Evolutionary conservation across 495 filamentous ascomycete species (phyloP).

Genomic region (Durotheca rogersii): DNA sequence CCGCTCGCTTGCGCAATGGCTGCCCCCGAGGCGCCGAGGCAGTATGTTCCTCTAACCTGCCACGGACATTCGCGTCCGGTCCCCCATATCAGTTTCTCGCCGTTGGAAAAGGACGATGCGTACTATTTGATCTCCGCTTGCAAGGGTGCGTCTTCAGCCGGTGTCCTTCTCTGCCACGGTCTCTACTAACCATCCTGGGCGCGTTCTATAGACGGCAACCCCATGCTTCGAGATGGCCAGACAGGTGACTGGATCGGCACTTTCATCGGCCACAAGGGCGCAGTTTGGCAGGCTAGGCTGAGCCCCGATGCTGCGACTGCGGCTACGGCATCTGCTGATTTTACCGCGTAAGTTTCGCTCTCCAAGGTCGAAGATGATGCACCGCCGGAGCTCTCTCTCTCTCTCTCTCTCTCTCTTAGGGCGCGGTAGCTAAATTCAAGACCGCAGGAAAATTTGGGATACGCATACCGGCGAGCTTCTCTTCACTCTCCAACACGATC

Average conservation of each 20-base stretch:
- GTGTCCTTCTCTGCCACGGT: constrained; percentile 3
- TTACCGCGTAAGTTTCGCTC: constrained; percentile 70
- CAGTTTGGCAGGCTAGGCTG: constrained; percentile 91
- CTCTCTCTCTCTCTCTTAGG: no score
- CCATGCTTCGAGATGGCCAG: constrained; percentile 95
- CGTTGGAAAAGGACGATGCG: constrained; percentile 74
- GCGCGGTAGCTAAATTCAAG: constrained; percentile 8
- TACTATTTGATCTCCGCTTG: constrained; percentile 98
- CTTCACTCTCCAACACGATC: constrained; percentile 82
- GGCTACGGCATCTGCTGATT: constrained; percentile 92
- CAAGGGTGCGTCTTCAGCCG: constrained; percentile 83
- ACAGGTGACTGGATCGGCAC: constrained; percentile 99
- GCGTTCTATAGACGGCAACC: constrained; percentile 74
- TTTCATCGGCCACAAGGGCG: constrained; percentile 96
- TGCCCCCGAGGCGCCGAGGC: constrained; percentile 47
- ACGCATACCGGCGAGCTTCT: constrained; percentile 90
- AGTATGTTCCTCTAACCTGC: constrained; percentile 85
- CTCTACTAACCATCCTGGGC: constrained; percentile 6
- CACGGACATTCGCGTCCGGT: constrained; percentile 96
- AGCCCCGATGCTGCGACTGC: constrained; percentile 85
- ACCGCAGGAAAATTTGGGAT: constrained; percentile 87
- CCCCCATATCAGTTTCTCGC: constrained; percentile 91
- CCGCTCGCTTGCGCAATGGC: constrained; percentile 38
- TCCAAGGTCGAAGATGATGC: not conserved
- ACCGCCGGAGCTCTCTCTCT: not conserved